A percentile compares a stretch with the other conserved stretches of the same genome.
phyloP scores from a whole-genome alignment of 768 basidiomycete species.

The Kwoniella bestiolae region DNA sequence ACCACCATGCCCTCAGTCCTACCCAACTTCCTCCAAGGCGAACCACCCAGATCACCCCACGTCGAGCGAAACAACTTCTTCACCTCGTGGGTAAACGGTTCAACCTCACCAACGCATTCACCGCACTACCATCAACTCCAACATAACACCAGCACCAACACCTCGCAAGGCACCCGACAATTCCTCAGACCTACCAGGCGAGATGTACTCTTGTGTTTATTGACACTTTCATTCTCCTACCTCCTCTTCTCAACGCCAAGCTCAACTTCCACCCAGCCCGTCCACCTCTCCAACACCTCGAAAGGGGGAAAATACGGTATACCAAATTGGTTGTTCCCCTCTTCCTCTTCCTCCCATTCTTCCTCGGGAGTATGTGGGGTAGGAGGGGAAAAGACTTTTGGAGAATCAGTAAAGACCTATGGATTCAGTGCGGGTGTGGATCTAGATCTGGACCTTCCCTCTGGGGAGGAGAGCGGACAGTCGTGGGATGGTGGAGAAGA shows the following conservation, averaged over 20 bases:
- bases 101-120: conserved; percentile 20
- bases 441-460: background rate
- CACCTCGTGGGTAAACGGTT: conserved; percentile 10
- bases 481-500: conserved; percentile 40
- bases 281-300: background rate
- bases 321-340: conserved; percentile 20
- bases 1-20: conserved; percentile 31
- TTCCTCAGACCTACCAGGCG: conserved; percentile 43
- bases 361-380: conserved; percentile 6
- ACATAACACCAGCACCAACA: conserved; percentile 8
- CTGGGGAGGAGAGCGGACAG: conserved; percentile 1
- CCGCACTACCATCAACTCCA: conserved; percentile 10
- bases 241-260: conserved; percentile 36
- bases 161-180: conserved; percentile 1
- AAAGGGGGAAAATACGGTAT: conserved; percentile 10
- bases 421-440: background rate
- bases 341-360: background rate
- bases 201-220: conserved; percentile 50
- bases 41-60: conserved; percentile 42
- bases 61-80: conserved; percentile 15
- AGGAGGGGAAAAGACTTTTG: conserved; percentile 10
- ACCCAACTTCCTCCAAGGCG: conserved; percentile 29
- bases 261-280: background rate
- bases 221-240: conserved; percentile 50
- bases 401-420: background rate